phyloP scores from a whole-genome alignment of 306 rosid species.

The Arachis hypogaea region DNA sequence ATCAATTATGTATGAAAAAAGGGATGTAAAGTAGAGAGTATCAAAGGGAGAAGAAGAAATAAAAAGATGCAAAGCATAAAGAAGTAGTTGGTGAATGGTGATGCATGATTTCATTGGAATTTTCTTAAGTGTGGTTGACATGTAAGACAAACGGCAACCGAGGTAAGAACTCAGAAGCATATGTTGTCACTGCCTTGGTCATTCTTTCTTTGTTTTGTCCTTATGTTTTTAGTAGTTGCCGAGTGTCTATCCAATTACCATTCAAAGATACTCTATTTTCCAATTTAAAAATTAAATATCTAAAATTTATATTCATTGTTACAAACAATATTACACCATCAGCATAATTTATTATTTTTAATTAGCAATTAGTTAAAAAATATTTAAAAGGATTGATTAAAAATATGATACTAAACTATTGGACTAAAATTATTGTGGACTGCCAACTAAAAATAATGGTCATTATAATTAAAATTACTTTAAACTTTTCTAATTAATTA shows the following conservation, averaged over 20 bases:
- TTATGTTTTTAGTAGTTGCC: not conserved
- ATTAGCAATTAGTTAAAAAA: too few species aligned
- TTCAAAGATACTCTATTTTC: too few species aligned
- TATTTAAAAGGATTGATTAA: too few species aligned
- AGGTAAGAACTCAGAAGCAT: not conserved
- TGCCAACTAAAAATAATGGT: too few species aligned
- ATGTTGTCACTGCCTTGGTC: not conserved
- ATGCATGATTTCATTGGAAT: slow-evolving; percentile 7
- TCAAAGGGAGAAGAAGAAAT: not conserved
- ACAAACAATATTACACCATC: too few species aligned
- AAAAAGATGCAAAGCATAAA: not conserved
- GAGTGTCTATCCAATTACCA: not conserved
- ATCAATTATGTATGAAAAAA: not conserved
- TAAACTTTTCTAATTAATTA: too few species aligned
- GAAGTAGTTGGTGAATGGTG: not conserved
- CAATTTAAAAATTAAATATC: too few species aligned
- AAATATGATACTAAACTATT: too few species aligned
- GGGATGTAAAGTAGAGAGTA: slow-evolving; percentile 11
- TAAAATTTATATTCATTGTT: too few species aligned
- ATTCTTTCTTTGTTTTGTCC: not conserved
- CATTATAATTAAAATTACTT: too few species aligned
- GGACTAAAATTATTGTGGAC: too few species aligned
- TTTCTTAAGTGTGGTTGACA: not conserved
- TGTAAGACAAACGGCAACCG: slow-evolving; percentile 32
- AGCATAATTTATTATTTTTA: too few species aligned